Evolutionary conservation across 169 alveolate species (phyloP).

Genomic region (Eimeria praecox): DNA sequence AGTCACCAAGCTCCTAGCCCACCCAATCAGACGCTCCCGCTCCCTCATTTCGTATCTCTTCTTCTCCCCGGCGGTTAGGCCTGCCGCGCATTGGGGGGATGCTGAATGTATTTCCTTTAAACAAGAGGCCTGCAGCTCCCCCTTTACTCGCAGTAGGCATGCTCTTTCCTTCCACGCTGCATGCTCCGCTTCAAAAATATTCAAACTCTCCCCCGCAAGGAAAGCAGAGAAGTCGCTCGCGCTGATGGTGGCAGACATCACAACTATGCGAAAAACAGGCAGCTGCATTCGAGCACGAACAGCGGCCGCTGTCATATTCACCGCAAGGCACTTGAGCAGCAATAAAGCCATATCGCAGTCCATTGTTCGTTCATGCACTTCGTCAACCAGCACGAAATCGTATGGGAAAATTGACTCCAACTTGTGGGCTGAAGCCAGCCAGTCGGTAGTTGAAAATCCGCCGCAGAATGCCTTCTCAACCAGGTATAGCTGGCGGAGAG

Average conservation of each 20-base stretch:
- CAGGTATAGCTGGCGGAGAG: constrained; percentile 26
- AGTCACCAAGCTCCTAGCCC: constrained; percentile 34
- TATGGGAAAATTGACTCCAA: constrained; percentile 13
- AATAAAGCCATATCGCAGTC: constrained; percentile 50
- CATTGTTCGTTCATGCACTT: constrained; percentile 28
- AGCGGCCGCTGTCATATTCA: constrained; percentile 33
- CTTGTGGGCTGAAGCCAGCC: not conserved
- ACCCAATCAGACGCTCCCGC: constrained; percentile 35
- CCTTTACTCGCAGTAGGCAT: constrained; percentile 15
- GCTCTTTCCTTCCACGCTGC: constrained; percentile 29
- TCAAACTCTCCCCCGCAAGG: constrained; percentile 51
- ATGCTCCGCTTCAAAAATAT: constrained; percentile 21
- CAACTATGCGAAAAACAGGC: constrained; percentile 33
- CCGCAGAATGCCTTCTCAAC: not conserved
- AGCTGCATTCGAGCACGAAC: constrained; percentile 28
- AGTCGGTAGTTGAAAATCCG: not conserved
- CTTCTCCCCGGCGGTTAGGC: not conserved
- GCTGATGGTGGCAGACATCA: constrained; percentile 44
- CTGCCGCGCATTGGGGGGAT: not conserved
- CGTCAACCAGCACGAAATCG: constrained; percentile 54
- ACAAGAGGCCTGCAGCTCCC: not conserved
- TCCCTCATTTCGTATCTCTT: not conserved
- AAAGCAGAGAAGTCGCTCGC: constrained; percentile 32
- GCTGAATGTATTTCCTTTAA: not conserved
- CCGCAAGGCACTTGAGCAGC: constrained; percentile 38